A percentile compares a stretch with the other conserved stretches of the same genome.
These are phyloP conservation scores for Hemileia vastatrix DNA, from an alignment of 1,284 basidiomycete species.

Conservation along the genomic window DNA sequence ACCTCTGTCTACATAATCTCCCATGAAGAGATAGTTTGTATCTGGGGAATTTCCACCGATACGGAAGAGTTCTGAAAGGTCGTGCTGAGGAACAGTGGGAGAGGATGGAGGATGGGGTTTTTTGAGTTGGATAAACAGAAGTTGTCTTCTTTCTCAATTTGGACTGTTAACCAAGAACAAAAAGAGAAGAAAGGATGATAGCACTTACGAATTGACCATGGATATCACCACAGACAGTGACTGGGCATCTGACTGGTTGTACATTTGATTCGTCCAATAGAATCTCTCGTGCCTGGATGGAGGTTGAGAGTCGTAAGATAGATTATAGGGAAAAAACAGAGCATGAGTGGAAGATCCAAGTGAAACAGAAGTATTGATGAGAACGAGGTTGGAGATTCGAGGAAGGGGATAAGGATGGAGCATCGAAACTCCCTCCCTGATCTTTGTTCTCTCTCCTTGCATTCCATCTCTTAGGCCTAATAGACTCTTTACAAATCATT, in stretches of 20 bases:
- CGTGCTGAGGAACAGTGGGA: slow-evolving; percentile 23
- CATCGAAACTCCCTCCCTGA: too few species aligned
- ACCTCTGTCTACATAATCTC: slow-evolving; percentile 43
- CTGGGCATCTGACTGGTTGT: slow-evolving; percentile 44
- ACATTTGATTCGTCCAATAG: slow-evolving; percentile 58
- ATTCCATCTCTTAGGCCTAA: too few species aligned
- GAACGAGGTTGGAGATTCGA: too few species aligned
- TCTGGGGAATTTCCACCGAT: slow-evolving; percentile 45
- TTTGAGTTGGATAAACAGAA: slow-evolving; percentile 1
- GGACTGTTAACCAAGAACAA: slow-evolving; percentile 18
- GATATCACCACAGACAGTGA: too few species aligned
- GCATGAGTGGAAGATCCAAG: too few species aligned
- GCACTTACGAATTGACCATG: slow-evolving; percentile 45
- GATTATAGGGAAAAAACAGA: too few species aligned
- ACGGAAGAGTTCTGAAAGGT: slow-evolving; percentile 44
- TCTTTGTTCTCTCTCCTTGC: too few species aligned
- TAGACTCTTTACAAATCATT: too few species aligned
- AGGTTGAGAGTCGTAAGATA: slow-evolving; percentile 12
- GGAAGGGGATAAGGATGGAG: too few species aligned
- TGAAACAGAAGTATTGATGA: too few species aligned
- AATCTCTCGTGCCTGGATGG: slow-evolving; percentile 78
- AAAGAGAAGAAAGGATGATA: neutral
- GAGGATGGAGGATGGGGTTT: neutral
- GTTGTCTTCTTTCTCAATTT: neutral
- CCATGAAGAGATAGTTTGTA: slow-evolving; percentile 45